A percentile compares a stretch with the other conserved stretches of the same genome.
phyloP scores from a whole-genome alignment of 2,329 filamentous ascomycete genomes.

The Pseudogymnoascus verrucosus region DNA sequence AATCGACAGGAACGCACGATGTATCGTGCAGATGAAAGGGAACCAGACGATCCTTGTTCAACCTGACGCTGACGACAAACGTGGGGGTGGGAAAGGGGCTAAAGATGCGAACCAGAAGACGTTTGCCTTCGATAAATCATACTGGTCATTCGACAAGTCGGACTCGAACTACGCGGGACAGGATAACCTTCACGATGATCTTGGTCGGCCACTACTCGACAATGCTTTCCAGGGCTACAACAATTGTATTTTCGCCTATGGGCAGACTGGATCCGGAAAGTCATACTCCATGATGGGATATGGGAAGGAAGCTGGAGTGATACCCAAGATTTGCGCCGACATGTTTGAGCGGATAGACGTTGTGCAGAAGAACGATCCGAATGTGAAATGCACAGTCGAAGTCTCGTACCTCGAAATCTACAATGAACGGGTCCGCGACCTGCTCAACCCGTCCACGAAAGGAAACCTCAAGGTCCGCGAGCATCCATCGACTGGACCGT shows the following conservation, averaged over 20 bases:
- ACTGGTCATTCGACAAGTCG: conserved; percentile 90
- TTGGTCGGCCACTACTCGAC: conserved; percentile 84
- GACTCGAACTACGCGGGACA: conserved; percentile 83
- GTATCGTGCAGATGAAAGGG: conserved; percentile 94
- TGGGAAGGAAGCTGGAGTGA: conserved; percentile 89
- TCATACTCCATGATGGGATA: conserved; percentile 99
- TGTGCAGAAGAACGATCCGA: conserved; percentile 59
- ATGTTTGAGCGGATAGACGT: conserved; percentile 84
- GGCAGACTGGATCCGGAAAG: conserved; percentile 96
- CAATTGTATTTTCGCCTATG: conserved; percentile 99
- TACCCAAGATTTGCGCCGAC: conserved; percentile 91
- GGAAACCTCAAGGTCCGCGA: conserved; percentile 96
- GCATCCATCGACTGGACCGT: conserved; percentile 93
- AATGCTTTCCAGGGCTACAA: conserved; percentile 99
- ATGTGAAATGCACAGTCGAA: conserved; percentile 83
- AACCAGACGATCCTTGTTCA: conserved; percentile 80
- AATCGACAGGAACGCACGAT: conserved; percentile 85
- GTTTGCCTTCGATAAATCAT: conserved; percentile 94
- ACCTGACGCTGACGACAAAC: conserved; percentile 50
- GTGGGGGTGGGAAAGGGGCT: conserved; percentile 52
- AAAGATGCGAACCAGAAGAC: conserved; percentile 70
- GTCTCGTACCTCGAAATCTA: conserved; percentile 99
- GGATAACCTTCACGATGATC: conserved; percentile 76
- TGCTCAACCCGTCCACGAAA: conserved; percentile 91
- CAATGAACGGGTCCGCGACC: conserved; percentile 92